Percentiles rank a stretch among this genome's conserved stretches.
phyloP scores from a whole-genome alignment of 495 filamentous ascomycete species.

The Aspergillus cristatus region DNA sequence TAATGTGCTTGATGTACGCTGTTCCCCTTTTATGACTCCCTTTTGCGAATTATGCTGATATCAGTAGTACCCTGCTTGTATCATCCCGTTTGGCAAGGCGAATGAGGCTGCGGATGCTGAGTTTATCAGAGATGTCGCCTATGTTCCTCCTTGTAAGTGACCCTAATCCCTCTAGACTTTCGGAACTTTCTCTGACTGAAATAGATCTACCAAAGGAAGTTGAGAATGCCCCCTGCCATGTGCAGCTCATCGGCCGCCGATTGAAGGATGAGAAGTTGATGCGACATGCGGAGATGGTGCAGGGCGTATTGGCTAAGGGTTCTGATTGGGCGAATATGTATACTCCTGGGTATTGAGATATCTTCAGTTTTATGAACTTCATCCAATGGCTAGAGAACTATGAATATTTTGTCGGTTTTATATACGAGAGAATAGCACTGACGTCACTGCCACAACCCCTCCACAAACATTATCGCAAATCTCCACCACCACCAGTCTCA shows the following conservation, averaged over 20 bases:
- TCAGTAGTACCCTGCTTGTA: slow-evolving; percentile 23
- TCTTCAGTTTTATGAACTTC: too few relatives aligned
- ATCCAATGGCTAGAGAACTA: too few relatives aligned
- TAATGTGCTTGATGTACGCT: slow-evolving; percentile 44
- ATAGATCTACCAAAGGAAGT: slow-evolving; percentile 14
- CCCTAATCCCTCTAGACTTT: background rate
- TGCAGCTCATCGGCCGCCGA: slow-evolving; percentile 20
- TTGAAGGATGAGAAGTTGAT: slow-evolving; percentile 18
- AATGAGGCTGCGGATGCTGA: slow-evolving; percentile 7
- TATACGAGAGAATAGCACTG: too few relatives aligned
- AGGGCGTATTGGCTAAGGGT: slow-evolving; percentile 9
- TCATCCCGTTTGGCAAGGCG: slow-evolving; percentile 24
- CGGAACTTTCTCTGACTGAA: background rate
- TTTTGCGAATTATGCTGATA: background rate
- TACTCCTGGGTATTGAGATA: too few relatives aligned
- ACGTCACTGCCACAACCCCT: background rate
- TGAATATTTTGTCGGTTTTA: too few relatives aligned
- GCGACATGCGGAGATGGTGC: slow-evolving; percentile 12
- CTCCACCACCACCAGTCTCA: background rate
- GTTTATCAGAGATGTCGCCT: slow-evolving; percentile 12
- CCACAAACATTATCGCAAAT: background rate
- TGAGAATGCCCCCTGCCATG: slow-evolving; percentile 21
- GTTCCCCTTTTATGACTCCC: too few relatives aligned
- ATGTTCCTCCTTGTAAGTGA: slow-evolving; percentile 14
- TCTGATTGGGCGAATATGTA: too few relatives aligned